Base-by-base conservation (phyloP, 257 asterid genomes). In the Primulina eburnea region DNA sequence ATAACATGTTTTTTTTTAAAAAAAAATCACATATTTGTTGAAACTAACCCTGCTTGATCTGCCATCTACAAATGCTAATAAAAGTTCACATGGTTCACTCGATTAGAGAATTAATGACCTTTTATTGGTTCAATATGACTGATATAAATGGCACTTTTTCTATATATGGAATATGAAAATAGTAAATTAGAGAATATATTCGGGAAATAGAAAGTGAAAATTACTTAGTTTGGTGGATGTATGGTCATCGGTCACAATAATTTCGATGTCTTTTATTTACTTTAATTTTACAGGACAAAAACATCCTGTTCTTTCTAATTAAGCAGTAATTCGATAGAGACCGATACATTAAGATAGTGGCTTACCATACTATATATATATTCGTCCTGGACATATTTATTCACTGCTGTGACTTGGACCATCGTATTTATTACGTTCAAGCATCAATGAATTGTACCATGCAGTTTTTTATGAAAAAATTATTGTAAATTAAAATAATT, bases 11-110 rank as follows among this genome's bases (percentile, higher is more conserved):
- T 7, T 34, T 6, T 21, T 21, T 21, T 21, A 21, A 21, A 21
- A 21, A 32, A 32, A 34, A 34, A 6, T 34, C 8, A 32, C 35
- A 32, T 34, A 6, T 34, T 6, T 34, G 38, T 34, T 34, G 38
- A 34, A 7, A 34, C 38, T 34, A 10, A 8, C 47, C 12, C 1
- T 37, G 47, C 47, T 37, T 37, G 7, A 9, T 37, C 47, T 12
- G 47, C 12, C 2, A 37, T 37, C 12, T 35, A 35, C 9, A 37
- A 37, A 37, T 37, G 16, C 43, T 21, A 55, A 38, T 21, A 55
- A 32, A 38, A 40, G 29, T 50, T 35, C 78, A 76, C 78, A 56
- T 73, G 79, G 52, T 59, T 56, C 75, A 56, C 64, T 69, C 75
- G 60, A 78, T 68, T 30, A 40, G 26, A 71, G 9, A 8, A 58